Base-by-base conservation (phyloP, 495 filamentous ascomycete genomes). In the Neurospora africana region DNA sequence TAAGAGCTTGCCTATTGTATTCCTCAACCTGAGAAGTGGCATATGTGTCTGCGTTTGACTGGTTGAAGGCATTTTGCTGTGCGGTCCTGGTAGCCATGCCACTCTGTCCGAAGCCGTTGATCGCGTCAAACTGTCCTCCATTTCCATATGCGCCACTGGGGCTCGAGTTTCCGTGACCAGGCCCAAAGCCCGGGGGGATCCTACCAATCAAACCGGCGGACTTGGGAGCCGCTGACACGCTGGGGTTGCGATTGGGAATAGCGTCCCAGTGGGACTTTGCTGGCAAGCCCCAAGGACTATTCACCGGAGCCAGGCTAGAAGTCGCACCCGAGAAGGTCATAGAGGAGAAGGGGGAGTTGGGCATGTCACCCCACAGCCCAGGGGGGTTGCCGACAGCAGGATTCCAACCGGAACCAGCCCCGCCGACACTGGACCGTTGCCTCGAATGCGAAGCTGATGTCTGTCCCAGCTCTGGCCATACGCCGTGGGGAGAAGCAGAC, bases 271-370 rank as follows among this genome's bases (percentile, higher is more conserved):
- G 70, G 7, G 69, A 70, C 7, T 69, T 68, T 27, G 58, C 47
- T 1, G 77, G 71, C 33, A 80, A 10, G n/a, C 77, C 78, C 76
- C 75, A 76, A 33, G 78, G 76, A 61, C 75, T 78, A 65, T 80
- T 78, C 15, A 79, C 77, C 15, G 68, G 73, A 1, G 78, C 77
- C 15, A 80, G 39, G 70, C 74, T 79, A 11, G 78, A 78, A 19
- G 71, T 72, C 27, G 47, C 68, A 17, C 44, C 41, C 4, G 77
- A 75, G 38, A 78, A 80, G 19, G 73, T 69, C 69, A 75, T 40
- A 11, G 71, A 71, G 3, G 76, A 75, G 70, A 79, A 80, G 5
- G 75, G 72, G 13, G 76, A 72, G n/a, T 68, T 70, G 15, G 69
- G 70, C 7, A 65, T 30, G 15, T 65, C 53, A 4, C 53, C 27